Percentiles rank a stretch among this genome's conserved stretches.
Conservation (phyloP, 2,329 filamentous ascomycete genomes). For the Phyllosticta paracitricarpa region DNA sequence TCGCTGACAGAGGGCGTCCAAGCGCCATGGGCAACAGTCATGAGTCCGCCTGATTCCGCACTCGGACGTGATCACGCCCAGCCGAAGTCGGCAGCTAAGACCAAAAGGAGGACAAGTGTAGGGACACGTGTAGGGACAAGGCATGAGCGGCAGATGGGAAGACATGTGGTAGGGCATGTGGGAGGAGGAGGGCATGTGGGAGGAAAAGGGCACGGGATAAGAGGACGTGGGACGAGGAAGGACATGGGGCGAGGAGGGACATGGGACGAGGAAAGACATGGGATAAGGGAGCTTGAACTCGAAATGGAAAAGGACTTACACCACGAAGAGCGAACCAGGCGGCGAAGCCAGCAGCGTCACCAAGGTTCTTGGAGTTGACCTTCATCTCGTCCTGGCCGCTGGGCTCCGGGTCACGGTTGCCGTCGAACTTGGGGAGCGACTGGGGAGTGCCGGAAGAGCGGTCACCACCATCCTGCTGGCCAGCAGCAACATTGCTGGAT, state of each 20-base stretch:
- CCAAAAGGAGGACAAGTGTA: not conserved
- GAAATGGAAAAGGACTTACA: slow-evolving; percentile 16
- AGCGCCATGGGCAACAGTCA: too few species aligned
- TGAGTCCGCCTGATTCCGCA: too few species aligned
- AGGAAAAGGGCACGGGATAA: not conserved
- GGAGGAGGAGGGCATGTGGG: not conserved
- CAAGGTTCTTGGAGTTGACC: slow-evolving; percentile 25
- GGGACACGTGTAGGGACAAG: not conserved
- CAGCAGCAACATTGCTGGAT: not conserved
- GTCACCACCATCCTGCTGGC: too few species aligned
- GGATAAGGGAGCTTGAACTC: not conserved
- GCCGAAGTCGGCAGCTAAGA: not conserved
- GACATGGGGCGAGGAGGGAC: not conserved
- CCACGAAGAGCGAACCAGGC: slow-evolving; percentile 28
- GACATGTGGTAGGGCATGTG: not conserved
- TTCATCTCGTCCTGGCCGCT: not conserved
- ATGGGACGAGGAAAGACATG: not conserved
- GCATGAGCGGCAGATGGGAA: not conserved
- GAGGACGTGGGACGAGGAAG: not conserved
- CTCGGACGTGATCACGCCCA: too few species aligned
- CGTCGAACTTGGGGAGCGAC: slow-evolving; percentile 23
- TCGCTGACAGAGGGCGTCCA: too few species aligned
- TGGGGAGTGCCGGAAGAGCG: slow-evolving; percentile 13
- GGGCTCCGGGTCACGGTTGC: slow-evolving; percentile 23
- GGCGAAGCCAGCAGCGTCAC: slow-evolving; percentile 24